Base-by-base conservation (phyloP, 768 basidiomycete genomes). In the Mycena leptocephala region DNA sequence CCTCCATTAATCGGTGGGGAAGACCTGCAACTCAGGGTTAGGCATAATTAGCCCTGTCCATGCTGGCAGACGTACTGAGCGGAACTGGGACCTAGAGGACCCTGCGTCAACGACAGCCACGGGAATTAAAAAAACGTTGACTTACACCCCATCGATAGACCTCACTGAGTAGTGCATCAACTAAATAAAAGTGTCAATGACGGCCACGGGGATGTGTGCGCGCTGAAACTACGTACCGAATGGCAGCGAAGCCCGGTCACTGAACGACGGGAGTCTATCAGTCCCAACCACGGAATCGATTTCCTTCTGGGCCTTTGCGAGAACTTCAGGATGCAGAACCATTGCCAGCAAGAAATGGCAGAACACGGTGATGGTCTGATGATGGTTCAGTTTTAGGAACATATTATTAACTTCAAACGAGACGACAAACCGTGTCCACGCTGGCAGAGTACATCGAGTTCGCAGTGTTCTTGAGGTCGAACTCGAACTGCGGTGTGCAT, bases 401-500 rank as follows among this genome's bases (percentile, higher is more conserved):
- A 11, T 46, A n/a, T 22, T 24, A 6, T 56, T 33, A 35, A 8
- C 5, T 39, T 62, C 20, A 20, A 53, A 9, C 8, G 28, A 22
- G 51, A 9, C n/a, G 2, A 77, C 84, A 78, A 74, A 93, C 93
- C 0, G 93, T 94, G 78, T 95, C 94, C 43, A 90, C 86, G 78
- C 93, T 93, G 20, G 90, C 91, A 8, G 88, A 85, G 81, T 94
- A 95, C 93, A 95, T 95, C 35, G 94, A 95, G 82, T 95, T 95
- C n/a, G 95, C 95, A 1, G 93, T 92, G 93, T 94, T 94, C 73
- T 93, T 93, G 58, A 95, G 86, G 78, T 95, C 94, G 75, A 92
- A 92, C 79, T 94, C 93, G 56, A 89, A 90, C 72, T 88, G 80
- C 8, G 87, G 82, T 37, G 82, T 83, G 46, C 83, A 72, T 61